Conservation (phyloP, 2,329 filamentous ascomycete species). For the Stachybotrys echinatus region DNA sequence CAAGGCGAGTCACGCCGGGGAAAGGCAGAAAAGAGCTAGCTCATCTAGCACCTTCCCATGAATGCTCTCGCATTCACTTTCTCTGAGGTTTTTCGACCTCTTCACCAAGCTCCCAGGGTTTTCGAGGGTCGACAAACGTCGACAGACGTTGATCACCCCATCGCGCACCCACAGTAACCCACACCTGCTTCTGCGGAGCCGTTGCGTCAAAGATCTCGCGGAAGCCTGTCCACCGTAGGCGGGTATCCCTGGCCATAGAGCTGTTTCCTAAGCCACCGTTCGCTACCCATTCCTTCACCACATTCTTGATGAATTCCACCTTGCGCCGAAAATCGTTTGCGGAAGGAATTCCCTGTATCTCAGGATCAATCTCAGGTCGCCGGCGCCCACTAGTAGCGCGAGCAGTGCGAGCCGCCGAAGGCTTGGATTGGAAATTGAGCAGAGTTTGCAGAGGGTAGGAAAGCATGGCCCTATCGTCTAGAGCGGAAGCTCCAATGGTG, state of each 20-base stretch:
- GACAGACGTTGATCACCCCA: constrained; percentile 52
- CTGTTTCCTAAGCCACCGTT: constrained; percentile 67
- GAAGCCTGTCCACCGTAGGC: constrained; percentile 54
- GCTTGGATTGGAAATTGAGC: constrained; percentile 58
- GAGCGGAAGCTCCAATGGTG: constrained; percentile 63
- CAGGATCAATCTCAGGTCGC: constrained; percentile 55
- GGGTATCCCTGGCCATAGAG: constrained; percentile 47
- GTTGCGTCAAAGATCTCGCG: constrained; percentile 49
- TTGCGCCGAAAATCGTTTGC: constrained; percentile 72
- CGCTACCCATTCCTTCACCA: constrained; percentile 65
- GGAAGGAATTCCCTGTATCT: constrained; percentile 58
- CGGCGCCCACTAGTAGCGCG: constrained; percentile 43
- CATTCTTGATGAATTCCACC: constrained; percentile 64
- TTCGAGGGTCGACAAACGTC: constrained; percentile 50
- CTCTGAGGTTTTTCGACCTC: constrained; percentile 37
- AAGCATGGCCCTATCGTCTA: constrained; percentile 65
- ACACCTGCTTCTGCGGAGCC: constrained; percentile 57
- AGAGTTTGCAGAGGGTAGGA: constrained; percentile 69
- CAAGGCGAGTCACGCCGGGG: no score
- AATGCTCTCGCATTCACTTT: neutral
- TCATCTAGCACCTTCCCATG: no score
- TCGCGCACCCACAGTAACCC: constrained; percentile 62
- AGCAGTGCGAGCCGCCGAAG: constrained; percentile 32
- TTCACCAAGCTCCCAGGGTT: constrained; percentile 46
- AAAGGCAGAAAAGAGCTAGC: no score